Percentiles rank a stretch among this genome's conserved stretches.
Evolutionary conservation across 306 rosid genomes (phyloP).

Genomic region (Erythrophleum fordii): DNA sequence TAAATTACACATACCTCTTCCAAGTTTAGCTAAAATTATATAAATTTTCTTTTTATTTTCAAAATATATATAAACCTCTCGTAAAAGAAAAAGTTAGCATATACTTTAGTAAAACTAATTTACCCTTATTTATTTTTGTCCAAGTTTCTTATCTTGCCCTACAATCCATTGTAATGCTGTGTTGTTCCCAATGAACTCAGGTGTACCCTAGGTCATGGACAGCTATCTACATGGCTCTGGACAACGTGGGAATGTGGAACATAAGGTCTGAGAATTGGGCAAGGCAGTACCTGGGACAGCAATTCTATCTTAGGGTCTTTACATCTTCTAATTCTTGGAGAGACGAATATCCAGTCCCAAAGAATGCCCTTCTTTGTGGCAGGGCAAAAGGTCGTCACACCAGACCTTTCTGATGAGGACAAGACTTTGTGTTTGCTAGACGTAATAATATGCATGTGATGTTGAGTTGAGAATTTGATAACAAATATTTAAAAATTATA

Average conservation of each 20-base stretch:
- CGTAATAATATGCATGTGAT: background rate
- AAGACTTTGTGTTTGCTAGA: no score
- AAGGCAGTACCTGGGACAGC: slow-evolving; percentile 96
- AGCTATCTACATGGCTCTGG: slow-evolving; percentile 81
- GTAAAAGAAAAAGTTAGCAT: no score
- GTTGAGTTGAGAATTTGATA: background rate
- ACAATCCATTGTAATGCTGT: background rate
- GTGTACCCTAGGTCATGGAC: slow-evolving; percentile 93
- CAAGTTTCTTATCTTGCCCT: background rate
- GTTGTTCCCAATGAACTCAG: slow-evolving; percentile 41
- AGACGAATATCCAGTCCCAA: slow-evolving; percentile 83
- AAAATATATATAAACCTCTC: no score
- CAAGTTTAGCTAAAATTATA: no score
- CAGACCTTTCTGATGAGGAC: slow-evolving; percentile 51
- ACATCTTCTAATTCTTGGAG: slow-evolving; percentile 72
- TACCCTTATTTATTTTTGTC: no score
- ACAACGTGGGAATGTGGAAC: slow-evolving; percentile 98
- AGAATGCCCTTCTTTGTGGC: slow-evolving; percentile 88
- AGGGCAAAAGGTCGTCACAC: slow-evolving; percentile 81
- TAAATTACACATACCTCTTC: no score
- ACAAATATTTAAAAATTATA: background rate
- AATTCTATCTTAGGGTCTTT: slow-evolving; percentile 82
- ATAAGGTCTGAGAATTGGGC: slow-evolving; percentile 91
- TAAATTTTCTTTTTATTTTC: no score
- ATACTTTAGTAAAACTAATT: no score